A percentile compares a stretch with the other conserved stretches of the same genome.
Evolutionary conservation across 306 rosid genomes (phyloP).

Genomic region (Cucumis cinereus): DNA sequence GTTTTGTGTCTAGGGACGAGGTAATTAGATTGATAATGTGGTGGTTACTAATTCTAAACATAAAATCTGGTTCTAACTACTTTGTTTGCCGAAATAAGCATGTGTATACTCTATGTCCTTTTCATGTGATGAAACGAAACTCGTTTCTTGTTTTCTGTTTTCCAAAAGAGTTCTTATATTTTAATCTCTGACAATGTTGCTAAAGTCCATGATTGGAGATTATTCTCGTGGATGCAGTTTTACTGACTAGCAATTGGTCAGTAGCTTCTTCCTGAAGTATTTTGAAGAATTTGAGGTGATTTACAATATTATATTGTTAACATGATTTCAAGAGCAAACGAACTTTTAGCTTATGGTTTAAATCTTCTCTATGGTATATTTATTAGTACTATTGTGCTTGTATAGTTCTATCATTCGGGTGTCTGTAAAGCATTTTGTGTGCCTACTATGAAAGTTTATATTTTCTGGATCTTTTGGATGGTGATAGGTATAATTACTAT

Average conservation of each 20-base stretch:
- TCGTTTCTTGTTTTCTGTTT: not conserved
- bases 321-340: not conserved
- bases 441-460: constrained; percentile 10
- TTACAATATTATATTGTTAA: not conserved
- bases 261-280: not conserved
- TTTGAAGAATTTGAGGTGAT: not conserved
- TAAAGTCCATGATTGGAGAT: not conserved
- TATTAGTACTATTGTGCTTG: not conserved
- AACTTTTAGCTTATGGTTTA: not conserved
- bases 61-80: not conserved
- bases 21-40: constrained; percentile 21
- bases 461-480: constrained; percentile 6
- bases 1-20: constrained; percentile 96
- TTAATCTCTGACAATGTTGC: not conserved
- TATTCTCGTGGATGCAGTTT: not conserved
- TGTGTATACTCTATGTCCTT: not conserved
- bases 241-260: not conserved
- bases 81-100: not conserved
- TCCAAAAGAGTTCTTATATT: not conserved
- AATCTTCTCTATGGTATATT: not conserved
- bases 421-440: not conserved
- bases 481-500: constrained; percentile 17
- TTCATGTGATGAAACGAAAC: not conserved
- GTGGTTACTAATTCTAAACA: not conserved
- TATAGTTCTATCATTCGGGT: not conserved